Base-by-base conservation (phyloP, 257 asterid genomes). In the Plantago elongata region DNA sequence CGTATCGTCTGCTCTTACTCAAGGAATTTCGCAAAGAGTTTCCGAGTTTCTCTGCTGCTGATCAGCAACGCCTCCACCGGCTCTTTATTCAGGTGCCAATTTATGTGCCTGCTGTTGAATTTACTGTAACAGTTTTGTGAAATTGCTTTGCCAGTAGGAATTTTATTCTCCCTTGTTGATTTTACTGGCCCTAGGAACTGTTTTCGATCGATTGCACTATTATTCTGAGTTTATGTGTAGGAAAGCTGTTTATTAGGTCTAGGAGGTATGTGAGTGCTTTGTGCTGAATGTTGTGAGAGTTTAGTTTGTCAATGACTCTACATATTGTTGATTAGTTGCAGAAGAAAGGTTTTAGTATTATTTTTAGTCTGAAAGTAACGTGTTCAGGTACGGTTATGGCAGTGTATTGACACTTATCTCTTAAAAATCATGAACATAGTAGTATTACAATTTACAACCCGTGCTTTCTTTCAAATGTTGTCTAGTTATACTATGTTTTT, bases 11-110 rank as follows among this genome's bases (percentile, higher is more conserved):
- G 13, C 8, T 46, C n/a, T 42, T 48, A 12, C 27, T 64, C 48
- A 37, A 81, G 84, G 80, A 81, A 45, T 70, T 81, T 50, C 74
- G 77, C 61, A 45, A 65, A 50, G 78, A 76, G 59, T 81, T 81
- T 45, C 77, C 79, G 38, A 73, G 63, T 57, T 70, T 71, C 63
- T 71, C 73, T 46, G 64, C 76, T n/a, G 61, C 76, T 56, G 82
- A 73, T 75, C 75, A 76, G 66, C 74, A 62, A 13, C 80, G 78
- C 66, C 78, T 78, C 65, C 82, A 69, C 69, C 74, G 71, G 11
- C 76, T 69, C 52, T 81, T 78, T 63, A 60, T 71, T 51, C 75
- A 62, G 84, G 87, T 78, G 7, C 62, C 45, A 8, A 16, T 54
- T 29, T 56, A 13, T 38, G 13, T 0, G 8, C 0, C 11, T 54